Evolutionary conservation across 805 yeast species (phyloP).

Genomic region (Candida andamanensis): DNA sequence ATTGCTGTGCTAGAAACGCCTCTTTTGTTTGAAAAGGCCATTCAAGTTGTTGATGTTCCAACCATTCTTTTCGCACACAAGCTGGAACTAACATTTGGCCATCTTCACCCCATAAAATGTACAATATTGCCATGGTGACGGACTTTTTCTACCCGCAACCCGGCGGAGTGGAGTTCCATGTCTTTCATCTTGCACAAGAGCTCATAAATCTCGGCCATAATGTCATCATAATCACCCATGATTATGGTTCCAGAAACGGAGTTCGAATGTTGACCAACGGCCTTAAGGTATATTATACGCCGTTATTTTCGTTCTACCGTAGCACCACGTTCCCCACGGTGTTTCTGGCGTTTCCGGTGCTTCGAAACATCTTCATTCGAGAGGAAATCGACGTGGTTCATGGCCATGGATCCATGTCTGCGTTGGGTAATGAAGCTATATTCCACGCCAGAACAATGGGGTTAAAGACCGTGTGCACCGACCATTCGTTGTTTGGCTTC

Average conservation of each 20-base stretch:
- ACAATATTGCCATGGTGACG: slow-evolving; percentile 63
- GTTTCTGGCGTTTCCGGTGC: slow-evolving; percentile 78
- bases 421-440: slow-evolving; percentile 84
- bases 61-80: no score
- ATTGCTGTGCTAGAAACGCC: no score
- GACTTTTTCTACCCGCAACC: slow-evolving; percentile 98
- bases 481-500: slow-evolving; percentile 93
- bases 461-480: slow-evolving; percentile 84
- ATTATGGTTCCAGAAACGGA: slow-evolving; percentile 78
- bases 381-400: slow-evolving; percentile 87
- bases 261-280: slow-evolving; percentile 84
- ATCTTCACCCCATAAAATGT: no score
- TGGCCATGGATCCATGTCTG: slow-evolving; percentile 89
- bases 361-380: slow-evolving; percentile 79
- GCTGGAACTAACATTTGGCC: no score
- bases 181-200: slow-evolving; percentile 83
- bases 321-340: slow-evolving; percentile 87
- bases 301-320: slow-evolving; percentile 73
- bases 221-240: slow-evolving; percentile 83
- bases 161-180: slow-evolving; percentile 96
- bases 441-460: slow-evolving; percentile 95
- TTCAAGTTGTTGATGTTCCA: no score
- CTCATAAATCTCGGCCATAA: slow-evolving; percentile 77
- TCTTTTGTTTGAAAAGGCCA: no score
- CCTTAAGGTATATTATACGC: slow-evolving; percentile 85